Base-by-base conservation (phyloP, 2,329 filamentous ascomycete genomes). In the Ophiostoma quercus region DNA sequence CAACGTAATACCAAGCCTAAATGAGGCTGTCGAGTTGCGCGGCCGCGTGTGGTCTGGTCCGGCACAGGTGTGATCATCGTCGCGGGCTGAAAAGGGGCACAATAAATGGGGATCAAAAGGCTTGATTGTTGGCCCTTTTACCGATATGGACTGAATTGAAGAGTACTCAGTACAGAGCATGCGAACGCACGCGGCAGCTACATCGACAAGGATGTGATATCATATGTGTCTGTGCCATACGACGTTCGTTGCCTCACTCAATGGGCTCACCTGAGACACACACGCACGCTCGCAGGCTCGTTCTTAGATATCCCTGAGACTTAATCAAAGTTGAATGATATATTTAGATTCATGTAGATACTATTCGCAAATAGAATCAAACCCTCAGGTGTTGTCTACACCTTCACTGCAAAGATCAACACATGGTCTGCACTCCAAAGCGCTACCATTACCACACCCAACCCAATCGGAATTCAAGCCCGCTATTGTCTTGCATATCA, bases 401-500 rank as follows among this genome's bases (percentile, higher is more conserved):
- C 47, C 47, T 47, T 47, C 43, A 47, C 1, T 47, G 43, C 43
- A 19, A 6, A 16, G 41, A 16, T 16, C 41, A 43, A 12, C 41
- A 43, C 41, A 43, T 14, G 41, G 41, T 43, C 41, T 43, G 41
- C 16, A 43, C 41, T 43, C 19, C 7, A 16, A 47, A 47, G 43
- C 43, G 43, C 43, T n/a, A 47, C 39, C 2, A 14, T 12, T 41
- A 14, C 9, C 39, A 51, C 51, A 62, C 14, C 57, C 25, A 62
- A 32, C 57, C 22, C 25, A 62, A 62, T 62, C 25, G 25, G 57
- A 62, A 32, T 32, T 25, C 25, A 8, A 62, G 57, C 25, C 57
- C 57, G 19, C 25, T 25, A 47, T 62, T 32, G n/a, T 62, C 25
- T 62, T 62, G 57, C 25, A 62, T 62, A 62, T 62, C 60, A 63